Conservation (phyloP, 495 filamentous ascomycete genomes). For the Penicillium cinerascens region DNA sequence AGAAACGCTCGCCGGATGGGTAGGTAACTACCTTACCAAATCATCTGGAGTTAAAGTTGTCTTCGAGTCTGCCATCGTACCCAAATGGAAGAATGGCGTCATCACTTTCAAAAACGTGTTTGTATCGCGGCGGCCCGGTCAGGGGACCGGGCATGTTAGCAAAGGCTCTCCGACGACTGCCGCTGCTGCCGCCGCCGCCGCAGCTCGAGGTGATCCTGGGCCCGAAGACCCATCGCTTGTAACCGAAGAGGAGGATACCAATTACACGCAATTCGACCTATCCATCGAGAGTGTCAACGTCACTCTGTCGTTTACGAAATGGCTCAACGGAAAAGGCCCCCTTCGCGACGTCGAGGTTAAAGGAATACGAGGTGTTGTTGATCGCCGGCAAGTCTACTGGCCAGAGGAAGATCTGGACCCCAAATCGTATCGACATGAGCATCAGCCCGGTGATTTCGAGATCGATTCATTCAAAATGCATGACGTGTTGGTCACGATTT, state of each 20-base stretch:
- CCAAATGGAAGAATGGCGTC: conserved; percentile 88
- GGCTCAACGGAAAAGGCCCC: conserved; percentile 94
- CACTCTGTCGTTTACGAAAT: conserved; percentile 93
- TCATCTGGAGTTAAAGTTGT: conserved; percentile 94
- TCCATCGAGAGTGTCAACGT: conserved; percentile 95
- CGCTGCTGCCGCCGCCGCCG: conserved; percentile 77
- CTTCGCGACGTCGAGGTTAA: conserved; percentile 90
- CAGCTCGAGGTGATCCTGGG: conserved; percentile 38
- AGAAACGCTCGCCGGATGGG: conserved; percentile 91
- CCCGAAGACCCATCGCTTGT: conserved; percentile 12
- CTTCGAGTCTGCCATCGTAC: conserved; percentile 96
- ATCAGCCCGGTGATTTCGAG: conserved; percentile 91
- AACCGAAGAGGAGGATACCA: conserved; percentile 76
- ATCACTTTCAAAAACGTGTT: conserved; percentile 98
- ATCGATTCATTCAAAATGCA: conserved; percentile 94
- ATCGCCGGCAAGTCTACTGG: conserved; percentile 78
- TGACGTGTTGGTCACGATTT: conserved; percentile 85
- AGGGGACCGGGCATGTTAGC: conserved; percentile 70
- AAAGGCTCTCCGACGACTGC: conserved; percentile 88
- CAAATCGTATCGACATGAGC: conserved; percentile 79
- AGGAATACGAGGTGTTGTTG: conserved; percentile 93
- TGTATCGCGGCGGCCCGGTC: conserved; percentile 85
- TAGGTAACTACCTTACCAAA: conserved; percentile 93
- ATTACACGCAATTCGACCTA: conserved; percentile 96
- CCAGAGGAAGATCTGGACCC: conserved; percentile 71